Conservation (phyloP, 208 protist genomes). For the Kentomonas sorsogonicus region DNA sequence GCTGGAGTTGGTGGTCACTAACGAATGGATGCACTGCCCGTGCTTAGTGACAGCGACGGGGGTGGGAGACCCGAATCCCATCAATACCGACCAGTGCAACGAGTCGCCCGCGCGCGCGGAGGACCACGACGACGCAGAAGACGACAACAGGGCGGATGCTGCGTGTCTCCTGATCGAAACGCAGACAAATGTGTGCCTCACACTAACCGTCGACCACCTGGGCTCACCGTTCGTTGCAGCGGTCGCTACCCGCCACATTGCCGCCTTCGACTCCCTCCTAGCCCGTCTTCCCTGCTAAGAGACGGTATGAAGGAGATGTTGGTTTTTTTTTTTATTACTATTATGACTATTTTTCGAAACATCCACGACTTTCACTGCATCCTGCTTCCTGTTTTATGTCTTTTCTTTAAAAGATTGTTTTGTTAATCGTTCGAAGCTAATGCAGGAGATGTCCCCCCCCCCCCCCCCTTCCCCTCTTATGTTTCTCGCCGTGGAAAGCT, state of each 20-base stretch:
- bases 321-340: too few relatives aligned
- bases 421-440: too few relatives aligned
- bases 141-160: slow-evolving; percentile 5
- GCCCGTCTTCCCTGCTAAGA: slow-evolving; percentile 51
- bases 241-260: slow-evolving; percentile 52
- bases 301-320: background rate
- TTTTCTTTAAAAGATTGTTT: too few relatives aligned
- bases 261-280: slow-evolving; percentile 71
- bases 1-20: slow-evolving; percentile 72
- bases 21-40: slow-evolving; percentile 88
- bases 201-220: slow-evolving; percentile 61
- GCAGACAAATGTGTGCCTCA: slow-evolving; percentile 46
- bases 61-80: too few relatives aligned
- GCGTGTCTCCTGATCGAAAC: background rate
- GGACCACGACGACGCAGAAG: slow-evolving; percentile 14
- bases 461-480: too few relatives aligned
- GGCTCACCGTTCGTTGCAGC: slow-evolving; percentile 70
- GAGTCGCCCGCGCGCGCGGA: background rate
- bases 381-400: too few relatives aligned
- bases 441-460: too few relatives aligned
- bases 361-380: too few relatives aligned
- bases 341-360: too few relatives aligned
- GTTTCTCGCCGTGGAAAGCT: too few relatives aligned
- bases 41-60: slow-evolving; percentile 24
- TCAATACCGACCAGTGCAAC: too few relatives aligned